Conservation (phyloP, 352 stramenopile genomes). For the Pythium myriotylum region DNA sequence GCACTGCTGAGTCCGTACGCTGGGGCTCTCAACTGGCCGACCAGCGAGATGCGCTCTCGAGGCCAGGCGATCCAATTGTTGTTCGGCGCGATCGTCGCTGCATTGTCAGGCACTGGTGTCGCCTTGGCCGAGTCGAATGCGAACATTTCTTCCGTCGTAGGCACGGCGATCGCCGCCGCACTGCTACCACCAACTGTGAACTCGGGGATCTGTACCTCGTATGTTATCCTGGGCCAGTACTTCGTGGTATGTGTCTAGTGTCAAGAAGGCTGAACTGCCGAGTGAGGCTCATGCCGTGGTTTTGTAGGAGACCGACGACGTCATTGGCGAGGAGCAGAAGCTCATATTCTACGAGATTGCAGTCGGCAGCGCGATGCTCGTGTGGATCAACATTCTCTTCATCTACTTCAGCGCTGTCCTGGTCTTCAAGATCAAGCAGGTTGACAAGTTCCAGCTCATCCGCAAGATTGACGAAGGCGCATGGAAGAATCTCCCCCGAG, state of each 20-base stretch:
- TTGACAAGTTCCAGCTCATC: slow-evolving; percentile 85
- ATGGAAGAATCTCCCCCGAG: slow-evolving; percentile 80
- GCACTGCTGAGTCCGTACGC: slow-evolving; percentile 81
- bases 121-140: slow-evolving; percentile 84
- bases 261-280: background rate
- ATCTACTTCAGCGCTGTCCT: slow-evolving; percentile 86
- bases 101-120: slow-evolving; percentile 74
- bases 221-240: slow-evolving; percentile 84
- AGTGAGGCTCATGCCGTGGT: background rate
- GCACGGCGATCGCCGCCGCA: slow-evolving; percentile 82
- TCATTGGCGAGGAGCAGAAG: slow-evolving; percentile 82
- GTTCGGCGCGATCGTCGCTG: slow-evolving; percentile 80
- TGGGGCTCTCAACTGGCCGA: slow-evolving; percentile 78
- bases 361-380: slow-evolving; percentile 75
- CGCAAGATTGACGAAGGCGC: slow-evolving; percentile 70
- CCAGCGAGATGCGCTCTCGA: slow-evolving; percentile 77
- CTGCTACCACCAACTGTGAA: slow-evolving; percentile 87
- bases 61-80: slow-evolving; percentile 80
- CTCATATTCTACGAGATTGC: slow-evolving; percentile 88
- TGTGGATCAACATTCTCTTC: slow-evolving; percentile 89
- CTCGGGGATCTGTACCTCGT: slow-evolving; percentile 85
- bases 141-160: slow-evolving; percentile 91
- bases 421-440: slow-evolving; percentile 90
- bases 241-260: slow-evolving; percentile 56
- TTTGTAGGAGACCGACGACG: slow-evolving; percentile 48